Conservation (phyloP, 2,329 filamentous ascomycete species). For the Fusarium sp. region DNA sequence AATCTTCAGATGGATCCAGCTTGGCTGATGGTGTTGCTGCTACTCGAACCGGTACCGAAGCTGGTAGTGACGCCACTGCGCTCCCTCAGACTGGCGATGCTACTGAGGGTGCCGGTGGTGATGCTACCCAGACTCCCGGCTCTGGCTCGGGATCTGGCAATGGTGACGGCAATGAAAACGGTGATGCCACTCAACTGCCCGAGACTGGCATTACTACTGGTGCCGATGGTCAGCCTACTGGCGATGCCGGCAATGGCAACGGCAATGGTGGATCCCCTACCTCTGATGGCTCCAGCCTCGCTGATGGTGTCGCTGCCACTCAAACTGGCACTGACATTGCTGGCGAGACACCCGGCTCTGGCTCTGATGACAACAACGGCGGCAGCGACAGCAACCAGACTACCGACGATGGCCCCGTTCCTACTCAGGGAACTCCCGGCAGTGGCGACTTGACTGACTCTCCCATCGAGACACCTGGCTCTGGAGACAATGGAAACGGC, state of each 20-base stretch:
- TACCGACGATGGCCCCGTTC: no score
- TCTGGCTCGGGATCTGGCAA: no score
- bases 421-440: background rate
- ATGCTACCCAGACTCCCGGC: background rate
- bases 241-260: background rate
- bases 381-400: background rate
- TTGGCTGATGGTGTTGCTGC: background rate
- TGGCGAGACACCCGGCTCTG: background rate
- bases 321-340: rapidly evolving
- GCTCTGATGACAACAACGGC: background rate
- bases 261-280: background rate
- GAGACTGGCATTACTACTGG: background rate
- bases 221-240: background rate
- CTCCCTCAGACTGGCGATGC: background rate
- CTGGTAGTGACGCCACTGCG: background rate
- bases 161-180: background rate
- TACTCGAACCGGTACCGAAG: rapidly evolving
- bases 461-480: background rate
- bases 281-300: background rate
- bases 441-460: background rate
- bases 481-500: no score
- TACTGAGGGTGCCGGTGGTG: background rate
- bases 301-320: background rate
- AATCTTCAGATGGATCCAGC: background rate
- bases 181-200: background rate